Conservation (phyloP, 148 eudicot species). For the Camellia sinensis region DNA sequence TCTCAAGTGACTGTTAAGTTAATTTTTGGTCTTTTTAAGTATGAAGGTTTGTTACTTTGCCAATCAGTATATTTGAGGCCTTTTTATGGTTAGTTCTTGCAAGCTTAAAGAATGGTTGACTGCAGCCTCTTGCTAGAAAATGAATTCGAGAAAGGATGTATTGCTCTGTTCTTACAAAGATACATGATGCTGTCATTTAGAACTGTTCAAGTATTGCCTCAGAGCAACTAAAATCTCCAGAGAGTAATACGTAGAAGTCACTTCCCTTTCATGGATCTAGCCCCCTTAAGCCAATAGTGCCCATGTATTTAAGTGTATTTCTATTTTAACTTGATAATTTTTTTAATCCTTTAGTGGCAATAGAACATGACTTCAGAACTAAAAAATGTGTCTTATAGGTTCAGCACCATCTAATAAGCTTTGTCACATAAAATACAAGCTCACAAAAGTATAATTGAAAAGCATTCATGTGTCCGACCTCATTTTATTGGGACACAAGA, state of each 20-base stretch:
- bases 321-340: neutral
- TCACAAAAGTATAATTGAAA: neutral
- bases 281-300: neutral
- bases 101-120: neutral
- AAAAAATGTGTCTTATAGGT: neutral
- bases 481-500: too few species aligned
- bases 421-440: neutral
- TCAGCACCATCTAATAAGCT: neutral
- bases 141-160: neutral
- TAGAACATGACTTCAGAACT: neutral
- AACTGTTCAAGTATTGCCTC: neutral
- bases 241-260: neutral
- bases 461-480: too few species aligned
- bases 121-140: neutral
- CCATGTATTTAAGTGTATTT: neutral
- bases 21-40: neutral
- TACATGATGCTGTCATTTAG: neutral
- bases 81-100: neutral
- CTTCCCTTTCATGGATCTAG: neutral
- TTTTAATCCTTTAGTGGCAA: neutral
- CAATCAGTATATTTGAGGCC: neutral
- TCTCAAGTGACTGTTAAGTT: neutral
- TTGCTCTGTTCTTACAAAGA: neutral
- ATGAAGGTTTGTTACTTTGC: neutral
- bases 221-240: constrained; percentile 8